Evolutionary conservation across 164 flowering plant genomes (phyloP).

Genomic region (Chimonanthus praecox): DNA sequence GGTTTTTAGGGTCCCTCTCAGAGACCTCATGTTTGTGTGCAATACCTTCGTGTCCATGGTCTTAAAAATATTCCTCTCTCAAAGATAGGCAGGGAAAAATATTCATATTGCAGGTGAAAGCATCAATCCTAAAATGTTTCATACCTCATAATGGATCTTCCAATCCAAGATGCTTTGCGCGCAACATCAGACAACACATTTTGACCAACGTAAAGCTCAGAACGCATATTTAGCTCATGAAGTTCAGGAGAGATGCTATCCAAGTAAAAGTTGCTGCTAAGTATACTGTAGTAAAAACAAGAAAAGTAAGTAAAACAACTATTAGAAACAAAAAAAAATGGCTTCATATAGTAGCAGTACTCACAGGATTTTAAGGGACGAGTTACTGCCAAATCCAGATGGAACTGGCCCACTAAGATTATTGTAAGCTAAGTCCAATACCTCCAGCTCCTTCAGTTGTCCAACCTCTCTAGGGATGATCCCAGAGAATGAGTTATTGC

Average conservation of each 20-base stretch:
- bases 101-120: not conserved
- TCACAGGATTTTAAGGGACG: slow-evolving; percentile 48
- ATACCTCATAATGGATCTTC: not conserved
- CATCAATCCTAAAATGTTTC: no score
- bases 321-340: not conserved
- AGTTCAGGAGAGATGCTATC: slow-evolving; percentile 40
- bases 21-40: not conserved
- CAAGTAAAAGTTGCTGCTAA: slow-evolving; percentile 45
- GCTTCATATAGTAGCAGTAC: slow-evolving; percentile 15
- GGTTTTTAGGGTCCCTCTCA: not conserved
- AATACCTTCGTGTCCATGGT: not conserved
- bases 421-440: slow-evolving; percentile 59
- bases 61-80: not conserved
- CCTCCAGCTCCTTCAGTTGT: slow-evolving; percentile 48
- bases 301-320: not conserved
- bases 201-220: slow-evolving; percentile 42
- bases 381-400: slow-evolving; percentile 33
- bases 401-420: slow-evolving; percentile 58
- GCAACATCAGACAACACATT: slow-evolving; percentile 18
- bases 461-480: slow-evolving; percentile 53
- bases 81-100: not conserved
- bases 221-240: slow-evolving; percentile 27
- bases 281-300: slow-evolving; percentile 32
- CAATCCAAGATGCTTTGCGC: slow-evolving; percentile 19
- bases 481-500: slow-evolving; percentile 65